Conservation (phyloP, 208 protist genomes). For the Leishmania martiniquensis region DNA sequence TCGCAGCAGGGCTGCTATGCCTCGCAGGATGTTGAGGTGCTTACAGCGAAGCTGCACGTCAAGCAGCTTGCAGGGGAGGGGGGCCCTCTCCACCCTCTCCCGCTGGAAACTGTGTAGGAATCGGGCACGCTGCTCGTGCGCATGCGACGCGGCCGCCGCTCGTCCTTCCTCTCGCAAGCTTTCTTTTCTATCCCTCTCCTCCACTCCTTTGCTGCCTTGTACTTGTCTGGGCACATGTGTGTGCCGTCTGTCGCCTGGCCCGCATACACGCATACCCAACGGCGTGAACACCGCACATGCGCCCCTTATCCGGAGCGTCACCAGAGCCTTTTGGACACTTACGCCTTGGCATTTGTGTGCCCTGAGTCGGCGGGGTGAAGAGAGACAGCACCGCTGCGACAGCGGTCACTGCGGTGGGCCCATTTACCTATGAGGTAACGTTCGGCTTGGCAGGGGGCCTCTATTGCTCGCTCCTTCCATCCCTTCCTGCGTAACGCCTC, state of each 20-base stretch:
- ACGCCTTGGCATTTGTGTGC: neutral
- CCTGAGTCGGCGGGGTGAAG: neutral
- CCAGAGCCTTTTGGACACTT: neutral
- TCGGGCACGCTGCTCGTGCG: neutral
- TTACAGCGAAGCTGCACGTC: neutral
- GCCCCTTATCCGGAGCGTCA: neutral
- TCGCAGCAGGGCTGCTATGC: neutral
- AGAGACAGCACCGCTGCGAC: neutral
- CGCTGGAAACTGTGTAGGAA: neutral
- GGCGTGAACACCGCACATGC: neutral
- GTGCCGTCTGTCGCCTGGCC: neutral
- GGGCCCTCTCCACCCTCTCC: neutral
- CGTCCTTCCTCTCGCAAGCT: neutral
- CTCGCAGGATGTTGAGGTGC: neutral
- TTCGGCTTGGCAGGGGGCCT: no score
- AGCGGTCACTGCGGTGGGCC: no score
- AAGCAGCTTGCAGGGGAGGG: neutral
- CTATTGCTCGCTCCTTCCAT: no score
- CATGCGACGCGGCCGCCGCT: neutral
- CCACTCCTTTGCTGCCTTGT: neutral
- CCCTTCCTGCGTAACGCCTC: no score
- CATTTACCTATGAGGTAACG: no score
- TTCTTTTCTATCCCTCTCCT: neutral
- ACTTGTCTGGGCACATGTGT: neutral
- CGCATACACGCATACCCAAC: neutral